These are phyloP conservation scores for Russula olivacea DNA, from an alignment of 768 basidiomycete genomes.

Conservation along the genomic window DNA sequence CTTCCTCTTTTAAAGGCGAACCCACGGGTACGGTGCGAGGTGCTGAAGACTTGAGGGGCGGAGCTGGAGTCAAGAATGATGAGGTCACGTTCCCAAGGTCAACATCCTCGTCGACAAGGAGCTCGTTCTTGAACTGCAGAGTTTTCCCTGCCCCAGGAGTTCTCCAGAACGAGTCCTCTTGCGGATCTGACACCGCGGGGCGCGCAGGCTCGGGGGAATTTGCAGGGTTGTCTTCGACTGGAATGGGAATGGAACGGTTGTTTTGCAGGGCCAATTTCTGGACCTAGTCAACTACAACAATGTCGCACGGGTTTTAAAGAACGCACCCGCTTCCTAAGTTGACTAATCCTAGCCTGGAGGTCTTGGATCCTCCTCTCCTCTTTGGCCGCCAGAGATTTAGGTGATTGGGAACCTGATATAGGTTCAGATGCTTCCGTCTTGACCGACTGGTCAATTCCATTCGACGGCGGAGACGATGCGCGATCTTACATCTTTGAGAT, in stretches of 20 bases:
- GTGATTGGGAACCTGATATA: constrained; percentile 28
- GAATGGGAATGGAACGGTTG: constrained; percentile 22
- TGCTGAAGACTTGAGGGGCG: constrained; percentile 7
- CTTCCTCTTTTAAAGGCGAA: neutral
- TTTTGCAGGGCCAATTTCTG: constrained; percentile 32
- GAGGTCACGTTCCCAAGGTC: constrained; percentile 42
- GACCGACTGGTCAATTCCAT: constrained; percentile 24
- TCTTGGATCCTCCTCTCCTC: constrained; percentile 42
- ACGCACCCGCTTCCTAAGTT: constrained; percentile 38
- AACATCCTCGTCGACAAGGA: constrained; percentile 56
- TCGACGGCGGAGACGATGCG: neutral
- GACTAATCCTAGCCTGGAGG: constrained; percentile 38
- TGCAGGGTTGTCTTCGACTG: constrained; percentile 25
- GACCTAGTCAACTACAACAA: neutral
- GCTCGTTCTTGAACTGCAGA: constrained; percentile 56
- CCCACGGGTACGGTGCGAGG: neutral
- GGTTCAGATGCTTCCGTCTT: constrained; percentile 27
- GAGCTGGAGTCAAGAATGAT: constrained; percentile 43
- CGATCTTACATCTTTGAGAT: constrained; percentile 38
- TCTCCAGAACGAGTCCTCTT: constrained; percentile 60
- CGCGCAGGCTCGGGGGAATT: constrained; percentile 26
- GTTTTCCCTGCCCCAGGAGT: constrained; percentile 54
- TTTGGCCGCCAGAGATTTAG: constrained; percentile 31
- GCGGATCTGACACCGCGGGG: constrained; percentile 28
- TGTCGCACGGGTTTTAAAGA: neutral